Evolutionary conservation across 2,329 filamentous ascomycete genomes (phyloP).

Genomic region (Trichoderma breve): DNA sequence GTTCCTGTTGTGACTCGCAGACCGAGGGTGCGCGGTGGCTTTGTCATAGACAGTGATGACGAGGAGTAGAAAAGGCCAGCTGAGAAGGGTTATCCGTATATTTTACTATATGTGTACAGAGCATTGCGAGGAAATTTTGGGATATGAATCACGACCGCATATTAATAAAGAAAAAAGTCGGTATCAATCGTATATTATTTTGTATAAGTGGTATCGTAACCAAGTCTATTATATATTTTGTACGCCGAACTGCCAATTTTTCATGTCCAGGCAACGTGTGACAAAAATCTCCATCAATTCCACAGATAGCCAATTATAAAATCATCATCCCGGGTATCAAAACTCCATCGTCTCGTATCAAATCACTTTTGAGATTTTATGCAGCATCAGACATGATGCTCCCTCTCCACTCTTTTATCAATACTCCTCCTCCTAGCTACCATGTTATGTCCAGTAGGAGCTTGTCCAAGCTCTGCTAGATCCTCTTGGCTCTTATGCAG

Average conservation of each 20-base stretch:
- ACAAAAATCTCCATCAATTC: not conserved
- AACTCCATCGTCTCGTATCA: not conserved
- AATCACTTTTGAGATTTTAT: not conserved
- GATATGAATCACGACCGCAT: not conserved
- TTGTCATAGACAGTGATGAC: slow-evolving; percentile 60
- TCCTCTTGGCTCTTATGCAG: slow-evolving; percentile 36
- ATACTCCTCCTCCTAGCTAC: slow-evolving; percentile 31
- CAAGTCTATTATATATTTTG: not conserved
- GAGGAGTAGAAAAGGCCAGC: slow-evolving; percentile 39
- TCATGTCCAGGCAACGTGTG: not conserved
- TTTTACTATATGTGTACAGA: not conserved
- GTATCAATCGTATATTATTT: not conserved
- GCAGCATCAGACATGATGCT: not conserved
- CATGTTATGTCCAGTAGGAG: slow-evolving; percentile 31
- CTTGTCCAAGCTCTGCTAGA: slow-evolving; percentile 35
- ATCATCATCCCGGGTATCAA: not conserved
- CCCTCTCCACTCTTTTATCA: slow-evolving; percentile 23
- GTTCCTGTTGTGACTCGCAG: slow-evolving; percentile 36
- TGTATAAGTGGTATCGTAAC: not conserved
- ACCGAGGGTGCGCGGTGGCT: slow-evolving; percentile 50
- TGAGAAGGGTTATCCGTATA: not conserved
- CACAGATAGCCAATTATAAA: not conserved
- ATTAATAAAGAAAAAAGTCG: not conserved
- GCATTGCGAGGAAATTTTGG: not conserved
- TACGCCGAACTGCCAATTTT: not conserved